A percentile compares a stretch with the other conserved stretches of the same genome.
Evolutionary conservation across 257 asterid genomes (phyloP).

Genomic region (Lavandula angustifolia): DNA sequence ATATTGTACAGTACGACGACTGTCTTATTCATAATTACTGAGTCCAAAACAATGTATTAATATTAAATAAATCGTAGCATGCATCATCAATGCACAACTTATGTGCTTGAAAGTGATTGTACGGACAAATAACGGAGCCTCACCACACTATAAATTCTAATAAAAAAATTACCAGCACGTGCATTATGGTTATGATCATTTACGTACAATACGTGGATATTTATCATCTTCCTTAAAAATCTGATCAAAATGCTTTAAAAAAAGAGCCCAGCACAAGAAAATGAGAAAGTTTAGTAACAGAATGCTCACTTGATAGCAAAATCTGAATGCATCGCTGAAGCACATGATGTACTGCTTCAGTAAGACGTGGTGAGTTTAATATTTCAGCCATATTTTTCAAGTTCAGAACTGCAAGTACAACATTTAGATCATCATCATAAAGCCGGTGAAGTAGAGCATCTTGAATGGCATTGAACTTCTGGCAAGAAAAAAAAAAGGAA

Average conservation of each 20-base stretch:
- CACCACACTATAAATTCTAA: background rate
- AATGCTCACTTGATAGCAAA: constrained; percentile 63
- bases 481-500: constrained; percentile 23
- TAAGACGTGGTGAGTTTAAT: constrained; percentile 46
- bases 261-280: background rate
- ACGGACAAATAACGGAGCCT: constrained; percentile 12
- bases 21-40: too few relatives aligned
- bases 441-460: constrained; percentile 75
- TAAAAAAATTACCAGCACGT: constrained; percentile 15
- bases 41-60: background rate
- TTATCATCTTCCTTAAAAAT: constrained; percentile 7
- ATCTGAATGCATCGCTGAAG: constrained; percentile 61
- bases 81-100: background rate
- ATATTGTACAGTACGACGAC: background rate
- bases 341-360: constrained; percentile 57
- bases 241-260: constrained; percentile 6
- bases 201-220: background rate
- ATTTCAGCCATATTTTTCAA: constrained; percentile 55
- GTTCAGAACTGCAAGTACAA: constrained; percentile 69
- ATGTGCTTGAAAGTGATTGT: background rate
- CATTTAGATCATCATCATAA: constrained; percentile 76
- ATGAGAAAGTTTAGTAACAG: constrained; percentile 18
- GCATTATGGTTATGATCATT: constrained; percentile 7
- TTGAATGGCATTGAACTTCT: constrained; percentile 70
- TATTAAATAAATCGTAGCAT: too few relatives aligned